A percentile compares a stretch with the other conserved stretches of the same genome.
Conservation (phyloP, 108 stramenopile genomes). For the Schizochytrium sp. region DNA sequence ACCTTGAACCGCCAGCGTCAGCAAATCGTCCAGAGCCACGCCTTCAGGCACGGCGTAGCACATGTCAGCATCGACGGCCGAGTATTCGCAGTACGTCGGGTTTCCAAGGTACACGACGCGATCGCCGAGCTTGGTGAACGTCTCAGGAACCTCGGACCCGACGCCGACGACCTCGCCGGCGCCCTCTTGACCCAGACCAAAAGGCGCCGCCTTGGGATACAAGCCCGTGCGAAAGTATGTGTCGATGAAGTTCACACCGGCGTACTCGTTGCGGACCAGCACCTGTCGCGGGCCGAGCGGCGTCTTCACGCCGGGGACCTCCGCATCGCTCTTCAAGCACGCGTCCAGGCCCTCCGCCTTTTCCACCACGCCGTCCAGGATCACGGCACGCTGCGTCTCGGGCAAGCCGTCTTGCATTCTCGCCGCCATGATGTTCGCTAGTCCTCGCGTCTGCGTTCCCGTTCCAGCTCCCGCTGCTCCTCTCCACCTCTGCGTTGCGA, state of each 20-base stretch:
- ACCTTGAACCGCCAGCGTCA: slow-evolving; percentile 63
- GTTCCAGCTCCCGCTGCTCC: no score
- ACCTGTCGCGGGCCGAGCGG: slow-evolving; percentile 41
- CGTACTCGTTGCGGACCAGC: slow-evolving; percentile 58
- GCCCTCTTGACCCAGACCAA: slow-evolving; percentile 63
- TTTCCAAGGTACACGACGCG: slow-evolving; percentile 60
- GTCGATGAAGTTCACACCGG: slow-evolving; percentile 69
- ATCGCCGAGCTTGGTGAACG: slow-evolving; percentile 54
- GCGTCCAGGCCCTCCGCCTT: not conserved
- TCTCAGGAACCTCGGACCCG: slow-evolving; percentile 42
- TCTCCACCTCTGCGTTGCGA: no score
- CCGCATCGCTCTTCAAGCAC: not conserved
- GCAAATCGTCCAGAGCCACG: slow-evolving; percentile 45
- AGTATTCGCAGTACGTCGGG: slow-evolving; percentile 66
- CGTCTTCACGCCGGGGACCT: not conserved
- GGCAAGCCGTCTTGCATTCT: slow-evolving; percentile 63
- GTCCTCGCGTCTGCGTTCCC: not conserved
- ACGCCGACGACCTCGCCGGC: slow-evolving; percentile 56
- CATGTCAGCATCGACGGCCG: slow-evolving; percentile 56
- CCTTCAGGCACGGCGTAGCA: slow-evolving; percentile 56
- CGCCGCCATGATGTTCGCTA: slow-evolving; percentile 44
- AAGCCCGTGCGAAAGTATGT: slow-evolving; percentile 66
- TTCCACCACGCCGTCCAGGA: slow-evolving; percentile 29
- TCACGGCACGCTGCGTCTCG: slow-evolving; percentile 65
- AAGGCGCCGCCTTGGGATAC: slow-evolving; percentile 55